A percentile compares a stretch with the other conserved stretches of the same genome.
Evolutionary conservation across 2,329 filamentous ascomycete species (phyloP).

Genomic region (Aspergillus terreus): DNA sequence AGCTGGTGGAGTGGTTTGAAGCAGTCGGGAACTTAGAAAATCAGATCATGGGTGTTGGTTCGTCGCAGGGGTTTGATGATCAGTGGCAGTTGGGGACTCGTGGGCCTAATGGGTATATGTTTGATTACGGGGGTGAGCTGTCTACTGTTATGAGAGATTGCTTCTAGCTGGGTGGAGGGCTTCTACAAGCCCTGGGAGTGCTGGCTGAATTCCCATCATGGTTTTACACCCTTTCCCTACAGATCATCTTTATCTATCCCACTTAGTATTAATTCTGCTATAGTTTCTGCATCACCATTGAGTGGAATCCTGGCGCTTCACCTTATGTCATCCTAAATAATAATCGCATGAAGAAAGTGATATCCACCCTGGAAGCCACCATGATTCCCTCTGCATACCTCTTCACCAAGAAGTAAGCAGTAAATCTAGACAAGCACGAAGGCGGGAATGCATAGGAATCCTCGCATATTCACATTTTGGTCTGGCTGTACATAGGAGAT

Average conservation of each 20-base stretch:
- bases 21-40: constrained; percentile 54
- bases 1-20: constrained; percentile 61
- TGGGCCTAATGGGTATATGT: constrained; percentile 28
- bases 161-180: constrained; percentile 11
- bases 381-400: no score
- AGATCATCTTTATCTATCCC: neutral
- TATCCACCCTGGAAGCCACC: no score
- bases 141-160: constrained; percentile 55
- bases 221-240: neutral
- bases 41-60: constrained; percentile 34
- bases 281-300: no score
- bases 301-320: no score
- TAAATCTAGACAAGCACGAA: no score
- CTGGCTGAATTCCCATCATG: neutral
- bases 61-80: constrained; percentile 16
- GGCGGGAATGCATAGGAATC: no score
- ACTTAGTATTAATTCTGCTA: no score
- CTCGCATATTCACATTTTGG: no score
- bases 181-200: neutral
- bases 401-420: no score
- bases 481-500: no score
- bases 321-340: no score
- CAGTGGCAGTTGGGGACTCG: constrained; percentile 14
- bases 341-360: no score
- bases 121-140: constrained; percentile 56